phyloP scores from a whole-genome alignment of 1,284 basidiomycete genomes.

The Moniliella sp. region DNA sequence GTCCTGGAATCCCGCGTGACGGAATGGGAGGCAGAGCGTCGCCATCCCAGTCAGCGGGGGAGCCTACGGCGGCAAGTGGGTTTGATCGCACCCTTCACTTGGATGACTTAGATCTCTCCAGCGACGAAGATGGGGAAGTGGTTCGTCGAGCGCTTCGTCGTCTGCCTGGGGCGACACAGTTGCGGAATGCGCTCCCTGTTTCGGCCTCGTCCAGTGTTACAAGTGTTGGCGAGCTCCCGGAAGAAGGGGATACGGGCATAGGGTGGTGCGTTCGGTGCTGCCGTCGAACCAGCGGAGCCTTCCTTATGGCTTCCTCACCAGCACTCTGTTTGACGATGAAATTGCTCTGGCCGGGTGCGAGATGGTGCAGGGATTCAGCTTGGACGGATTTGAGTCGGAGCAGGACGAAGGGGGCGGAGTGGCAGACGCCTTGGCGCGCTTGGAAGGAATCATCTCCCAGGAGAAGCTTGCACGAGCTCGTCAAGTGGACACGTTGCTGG shows the following conservation, averaged over 20 bases:
- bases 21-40: slow-evolving; percentile 21
- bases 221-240: no score
- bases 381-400: slow-evolving; percentile 14
- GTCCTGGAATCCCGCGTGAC: slow-evolving; percentile 5
- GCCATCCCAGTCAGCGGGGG: no score
- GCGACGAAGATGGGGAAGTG: slow-evolving; percentile 24
- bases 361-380: slow-evolving; percentile 21
- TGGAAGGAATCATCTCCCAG: slow-evolving; percentile 25
- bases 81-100: no score
- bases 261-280: no score
- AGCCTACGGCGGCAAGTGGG: no score
- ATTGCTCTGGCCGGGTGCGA: slow-evolving; percentile 23
- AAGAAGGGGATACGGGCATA: no score
- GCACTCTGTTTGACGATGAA: slow-evolving; percentile 22
- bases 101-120: slow-evolving; percentile 25
- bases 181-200: slow-evolving; percentile 11
- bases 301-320: slow-evolving; percentile 6
- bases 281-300: no score
- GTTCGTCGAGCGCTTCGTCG: slow-evolving; percentile 18
- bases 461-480: slow-evolving; percentile 12
- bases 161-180: slow-evolving; percentile 19
- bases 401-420: slow-evolving; percentile 17
- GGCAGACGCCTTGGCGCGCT: slow-evolving; percentile 18
- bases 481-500: slow-evolving; percentile 15
- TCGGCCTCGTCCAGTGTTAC: no score